Conservation (phyloP, 495 filamentous ascomycete species). For the Neurospora intermedia region DNA sequence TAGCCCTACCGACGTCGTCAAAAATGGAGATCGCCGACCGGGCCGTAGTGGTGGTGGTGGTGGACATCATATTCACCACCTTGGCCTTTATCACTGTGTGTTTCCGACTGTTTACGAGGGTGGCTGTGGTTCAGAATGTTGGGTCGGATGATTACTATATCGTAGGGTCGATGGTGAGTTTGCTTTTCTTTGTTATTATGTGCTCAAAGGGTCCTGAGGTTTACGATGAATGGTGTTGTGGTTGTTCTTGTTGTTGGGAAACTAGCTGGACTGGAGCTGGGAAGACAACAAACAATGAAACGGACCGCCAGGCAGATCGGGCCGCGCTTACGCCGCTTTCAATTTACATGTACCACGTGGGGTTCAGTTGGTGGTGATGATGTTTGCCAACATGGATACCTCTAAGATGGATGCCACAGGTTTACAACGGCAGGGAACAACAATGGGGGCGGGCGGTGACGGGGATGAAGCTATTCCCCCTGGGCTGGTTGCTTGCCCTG, state of each 20-base stretch:
- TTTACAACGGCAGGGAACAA: background rate
- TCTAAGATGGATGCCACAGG: no score
- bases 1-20: background rate
- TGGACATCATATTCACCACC: conserved; percentile 11
- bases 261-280: no score
- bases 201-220: background rate
- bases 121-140: conserved; percentile 10
- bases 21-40: conserved; percentile 9
- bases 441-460: background rate
- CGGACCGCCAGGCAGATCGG: background rate
- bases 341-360: background rate
- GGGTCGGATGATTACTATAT: conserved; percentile 16
- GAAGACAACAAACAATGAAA: background rate
- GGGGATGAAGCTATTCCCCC: background rate
- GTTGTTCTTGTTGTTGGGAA: background rate
- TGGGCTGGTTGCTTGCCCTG: background rate
- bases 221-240: background rate
- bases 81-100: conserved; percentile 14
- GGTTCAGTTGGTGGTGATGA: background rate
- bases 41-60: conserved; percentile 11
- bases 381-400: background rate
- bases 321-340: background rate
- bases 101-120: conserved; percentile 8
- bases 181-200: background rate
- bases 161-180: conserved; percentile 7